Evolutionary conservation across 306 rosid species (phyloP).

Genomic region (Quercus agrifolia): DNA sequence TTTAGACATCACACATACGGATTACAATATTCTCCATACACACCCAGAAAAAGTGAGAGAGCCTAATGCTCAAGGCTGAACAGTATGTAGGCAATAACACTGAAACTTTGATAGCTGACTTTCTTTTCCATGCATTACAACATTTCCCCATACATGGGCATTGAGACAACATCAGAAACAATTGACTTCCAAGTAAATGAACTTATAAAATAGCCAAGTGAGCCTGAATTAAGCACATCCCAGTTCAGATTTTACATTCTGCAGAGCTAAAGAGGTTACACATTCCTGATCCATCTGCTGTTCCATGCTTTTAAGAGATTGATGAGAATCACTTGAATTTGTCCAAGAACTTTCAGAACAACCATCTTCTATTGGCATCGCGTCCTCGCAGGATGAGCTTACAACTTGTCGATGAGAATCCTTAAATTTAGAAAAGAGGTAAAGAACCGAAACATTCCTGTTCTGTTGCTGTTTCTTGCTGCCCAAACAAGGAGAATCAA

Average conservation of each 20-base stretch:
- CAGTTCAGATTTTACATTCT: slow-evolving; percentile 14
- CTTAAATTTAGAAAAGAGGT: slow-evolving; percentile 49
- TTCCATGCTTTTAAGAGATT: slow-evolving; percentile 1
- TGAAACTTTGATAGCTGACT: too few relatives aligned
- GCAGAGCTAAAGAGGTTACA: slow-evolving; percentile 11
- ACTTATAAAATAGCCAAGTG: neutral
- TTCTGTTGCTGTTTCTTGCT: slow-evolving; percentile 12
- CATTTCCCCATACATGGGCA: neutral
- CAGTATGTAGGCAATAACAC: too few relatives aligned
- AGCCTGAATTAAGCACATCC: neutral
- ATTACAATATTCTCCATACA: too few relatives aligned
- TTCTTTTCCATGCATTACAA: too few relatives aligned
- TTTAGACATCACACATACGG: too few relatives aligned
- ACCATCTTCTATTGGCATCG: slow-evolving; percentile 11
- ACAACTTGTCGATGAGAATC: slow-evolving; percentile 16
- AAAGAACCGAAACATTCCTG: slow-evolving; percentile 40
- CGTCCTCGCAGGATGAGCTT: slow-evolving; percentile 21
- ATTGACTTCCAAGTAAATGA: neutral
- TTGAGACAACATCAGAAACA: neutral
- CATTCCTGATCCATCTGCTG: slow-evolving; percentile 28
- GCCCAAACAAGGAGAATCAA: slow-evolving; percentile 13
- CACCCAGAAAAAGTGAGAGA: too few relatives aligned
- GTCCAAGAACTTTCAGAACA: slow-evolving; percentile 25
- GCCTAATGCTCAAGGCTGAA: too few relatives aligned
- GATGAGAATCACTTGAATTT: slow-evolving; percentile 26